Percentiles rank a stretch among this genome's conserved stretches.
These are phyloP conservation scores for Colletotrichum truncatum DNA, from an alignment of 2,329 filamentous ascomycete species.

Conservation along the genomic window DNA sequence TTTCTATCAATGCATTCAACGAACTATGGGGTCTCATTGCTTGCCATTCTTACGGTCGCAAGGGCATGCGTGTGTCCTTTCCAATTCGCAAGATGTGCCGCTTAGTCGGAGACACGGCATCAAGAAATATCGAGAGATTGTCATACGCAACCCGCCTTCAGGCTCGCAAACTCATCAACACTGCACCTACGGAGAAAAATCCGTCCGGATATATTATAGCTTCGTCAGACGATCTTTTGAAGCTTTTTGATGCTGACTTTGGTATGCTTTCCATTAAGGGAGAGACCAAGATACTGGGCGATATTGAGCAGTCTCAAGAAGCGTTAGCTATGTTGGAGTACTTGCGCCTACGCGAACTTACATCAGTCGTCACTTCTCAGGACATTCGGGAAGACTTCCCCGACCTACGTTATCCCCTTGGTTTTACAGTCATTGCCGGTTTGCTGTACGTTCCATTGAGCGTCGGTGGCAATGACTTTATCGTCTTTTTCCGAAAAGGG, in stretches of 20 bases:
- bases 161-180: slow-evolving; percentile 88
- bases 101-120: slow-evolving; percentile 85
- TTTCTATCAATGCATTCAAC: slow-evolving; percentile 86
- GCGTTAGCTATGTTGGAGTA: slow-evolving; percentile 87
- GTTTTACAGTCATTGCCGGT: slow-evolving; percentile 81
- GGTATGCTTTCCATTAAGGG: slow-evolving; percentile 84
- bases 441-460: slow-evolving; percentile 85
- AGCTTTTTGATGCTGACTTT: slow-evolving; percentile 87
- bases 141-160: slow-evolving; percentile 88
- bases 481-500: slow-evolving; percentile 87
- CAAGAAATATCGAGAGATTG: slow-evolving; percentile 85
- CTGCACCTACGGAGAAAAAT: slow-evolving; percentile 80
- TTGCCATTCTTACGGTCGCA: slow-evolving; percentile 81
- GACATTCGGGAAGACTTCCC: slow-evolving; percentile 82
- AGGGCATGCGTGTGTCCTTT: slow-evolving; percentile 90
- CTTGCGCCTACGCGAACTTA: slow-evolving; percentile 77
- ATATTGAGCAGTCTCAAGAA: slow-evolving; percentile 80
- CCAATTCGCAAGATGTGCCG: slow-evolving; percentile 93
- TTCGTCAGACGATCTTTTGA: slow-evolving; percentile 85
- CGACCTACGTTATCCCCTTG: slow-evolving; percentile 81
- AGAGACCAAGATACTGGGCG: slow-evolving; percentile 88
- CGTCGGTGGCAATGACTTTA: slow-evolving; percentile 81
- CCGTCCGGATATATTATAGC: slow-evolving; percentile 91
- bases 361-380: slow-evolving; percentile 80
- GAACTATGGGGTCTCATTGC: slow-evolving; percentile 90